Percentiles rank a stretch among this genome's conserved stretches.
phyloP scores from a whole-genome alignment of 495 filamentous ascomycete genomes.

The Paragyromitra xinjiangensis region DNA sequence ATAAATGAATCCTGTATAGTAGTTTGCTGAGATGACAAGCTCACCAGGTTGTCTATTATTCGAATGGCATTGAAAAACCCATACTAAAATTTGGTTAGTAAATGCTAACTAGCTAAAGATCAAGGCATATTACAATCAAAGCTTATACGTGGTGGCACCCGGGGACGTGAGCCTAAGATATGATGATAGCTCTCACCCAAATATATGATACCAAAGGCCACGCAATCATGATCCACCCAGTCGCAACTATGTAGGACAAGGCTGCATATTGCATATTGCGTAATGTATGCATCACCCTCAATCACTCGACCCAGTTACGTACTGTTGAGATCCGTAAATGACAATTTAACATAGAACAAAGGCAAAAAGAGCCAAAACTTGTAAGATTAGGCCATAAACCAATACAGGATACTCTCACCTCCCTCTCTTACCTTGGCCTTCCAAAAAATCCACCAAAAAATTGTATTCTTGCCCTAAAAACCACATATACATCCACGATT shows the following conservation, averaged over 20 bases:
- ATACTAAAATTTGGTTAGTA: background rate
- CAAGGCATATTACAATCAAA: no score
- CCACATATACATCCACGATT: background rate
- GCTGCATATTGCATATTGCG: no score
- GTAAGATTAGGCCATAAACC: background rate
- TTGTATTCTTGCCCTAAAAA: no score
- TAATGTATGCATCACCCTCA: background rate
- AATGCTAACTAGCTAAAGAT: background rate
- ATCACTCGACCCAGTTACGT: slow-evolving; percentile 7
- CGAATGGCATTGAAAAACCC: background rate
- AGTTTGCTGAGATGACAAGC: background rate
- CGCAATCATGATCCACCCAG: no score
- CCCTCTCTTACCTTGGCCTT: no score
- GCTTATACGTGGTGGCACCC: no score
- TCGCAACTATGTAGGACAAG: no score
- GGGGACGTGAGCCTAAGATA: no score
- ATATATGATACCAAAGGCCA: no score
- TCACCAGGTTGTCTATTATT: background rate
- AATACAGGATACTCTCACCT: background rate
- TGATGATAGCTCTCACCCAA: no score
- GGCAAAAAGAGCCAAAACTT: background rate
- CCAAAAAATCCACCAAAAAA: no score
- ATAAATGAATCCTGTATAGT: background rate
- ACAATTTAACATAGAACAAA: background rate
- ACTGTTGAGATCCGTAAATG: background rate